Percentiles rank a stretch among this genome's conserved stretches.
Evolutionary conservation across 768 basidiomycete genomes (phyloP).

Genomic region (Auriscalpium vulgare): DNA sequence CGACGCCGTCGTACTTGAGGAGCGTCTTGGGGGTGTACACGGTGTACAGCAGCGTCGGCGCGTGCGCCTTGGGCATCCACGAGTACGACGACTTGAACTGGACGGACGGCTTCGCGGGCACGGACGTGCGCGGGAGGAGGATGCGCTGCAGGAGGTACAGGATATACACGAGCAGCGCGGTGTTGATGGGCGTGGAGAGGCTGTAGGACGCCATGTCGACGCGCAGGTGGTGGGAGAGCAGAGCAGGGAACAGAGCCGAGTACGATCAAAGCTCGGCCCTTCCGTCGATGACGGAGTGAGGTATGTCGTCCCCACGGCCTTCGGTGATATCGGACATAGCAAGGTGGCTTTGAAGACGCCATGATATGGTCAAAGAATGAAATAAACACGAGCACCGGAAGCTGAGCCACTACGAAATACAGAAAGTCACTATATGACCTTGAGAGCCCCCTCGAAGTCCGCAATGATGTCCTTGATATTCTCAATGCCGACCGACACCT

Average conservation of each 20-base stretch:
- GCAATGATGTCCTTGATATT: slow-evolving; percentile 36
- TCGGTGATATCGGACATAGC: no score
- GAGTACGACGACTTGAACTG: slow-evolving; percentile 83
- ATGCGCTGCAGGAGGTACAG: slow-evolving; percentile 70
- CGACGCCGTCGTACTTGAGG: slow-evolving; percentile 47
- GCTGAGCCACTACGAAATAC: no score
- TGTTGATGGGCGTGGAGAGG: slow-evolving; percentile 69
- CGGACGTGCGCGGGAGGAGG: slow-evolving; percentile 57
- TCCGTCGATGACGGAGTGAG: no score
- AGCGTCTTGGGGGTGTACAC: slow-evolving; percentile 77
- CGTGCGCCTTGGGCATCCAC: slow-evolving; percentile 84
- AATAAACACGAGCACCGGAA: no score
- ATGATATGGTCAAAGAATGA: no score
- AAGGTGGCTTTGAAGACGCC: not conserved
- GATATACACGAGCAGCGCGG: slow-evolving; percentile 69
- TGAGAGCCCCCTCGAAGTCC: slow-evolving; percentile 33
- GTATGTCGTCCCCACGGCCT: no score
- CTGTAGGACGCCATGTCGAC: slow-evolving; percentile 23
- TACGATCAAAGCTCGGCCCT: no score
- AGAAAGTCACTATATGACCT: slow-evolving; percentile 18
- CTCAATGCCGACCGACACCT: slow-evolving; percentile 37
- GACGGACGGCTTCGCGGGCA: slow-evolving; percentile 42
- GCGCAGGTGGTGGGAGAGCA: no score
- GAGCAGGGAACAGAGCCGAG: no score
- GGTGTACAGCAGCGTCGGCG: slow-evolving; percentile 68